phyloP scores from a whole-genome alignment of 495 filamentous ascomycete genomes.

The Usnea hakonensis region DNA sequence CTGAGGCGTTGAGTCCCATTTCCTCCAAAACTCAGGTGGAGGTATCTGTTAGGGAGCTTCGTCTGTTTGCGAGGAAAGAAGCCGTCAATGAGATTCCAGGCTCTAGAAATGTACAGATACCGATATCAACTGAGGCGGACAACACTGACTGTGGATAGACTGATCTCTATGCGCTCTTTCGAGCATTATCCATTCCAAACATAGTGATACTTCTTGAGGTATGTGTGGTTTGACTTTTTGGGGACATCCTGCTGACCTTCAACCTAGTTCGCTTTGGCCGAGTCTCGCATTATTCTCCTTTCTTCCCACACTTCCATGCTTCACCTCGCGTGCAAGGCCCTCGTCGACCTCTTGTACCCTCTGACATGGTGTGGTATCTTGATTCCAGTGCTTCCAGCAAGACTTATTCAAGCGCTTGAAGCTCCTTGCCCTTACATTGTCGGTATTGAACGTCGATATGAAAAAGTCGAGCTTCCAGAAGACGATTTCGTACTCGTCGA shows the following conservation, averaged over 20 bases:
- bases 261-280: conserved; percentile 66
- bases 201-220: conserved; percentile 84
- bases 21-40: conserved; percentile 95
- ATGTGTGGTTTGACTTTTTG: neutral
- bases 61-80: conserved; percentile 87
- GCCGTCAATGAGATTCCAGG: conserved; percentile 90
- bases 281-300: conserved; percentile 91
- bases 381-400: conserved; percentile 83
- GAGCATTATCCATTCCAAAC: conserved; percentile 79
- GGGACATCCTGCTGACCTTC: conserved; percentile 10
- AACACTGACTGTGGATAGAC: conserved; percentile 42
- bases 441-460: conserved; percentile 88
- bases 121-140: neutral
- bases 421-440: conserved; percentile 97
- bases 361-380: conserved; percentile 87
- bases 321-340: conserved; percentile 76
- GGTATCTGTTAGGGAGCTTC: conserved; percentile 79
- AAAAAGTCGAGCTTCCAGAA: conserved; percentile 84
- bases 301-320: conserved; percentile 97
- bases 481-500: conserved; percentile 96
- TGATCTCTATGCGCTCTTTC: conserved; percentile 89
- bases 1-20: conserved; percentile 84
- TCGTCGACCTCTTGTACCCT: conserved; percentile 80
- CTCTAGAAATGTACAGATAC: conserved; percentile 55
- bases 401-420: conserved; percentile 80